Evolutionary conservation across 1,284 basidiomycete genomes (phyloP).

Genomic region (Coniophora puteana): DNA sequence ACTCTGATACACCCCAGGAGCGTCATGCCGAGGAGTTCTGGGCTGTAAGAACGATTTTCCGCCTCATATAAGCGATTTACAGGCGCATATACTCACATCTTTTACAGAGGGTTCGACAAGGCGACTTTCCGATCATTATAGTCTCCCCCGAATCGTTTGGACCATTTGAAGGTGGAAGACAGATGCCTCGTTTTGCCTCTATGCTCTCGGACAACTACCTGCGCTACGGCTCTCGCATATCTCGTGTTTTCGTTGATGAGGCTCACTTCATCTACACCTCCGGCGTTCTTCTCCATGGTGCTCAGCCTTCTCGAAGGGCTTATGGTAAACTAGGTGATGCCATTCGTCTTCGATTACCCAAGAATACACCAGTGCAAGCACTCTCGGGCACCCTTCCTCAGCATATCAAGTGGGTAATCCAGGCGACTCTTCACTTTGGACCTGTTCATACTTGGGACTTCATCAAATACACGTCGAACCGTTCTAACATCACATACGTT

Average conservation of each 20-base stretch:
- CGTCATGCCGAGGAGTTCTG: background rate
- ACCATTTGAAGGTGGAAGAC: slow-evolving; percentile 6
- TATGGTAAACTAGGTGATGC: slow-evolving; percentile 4
- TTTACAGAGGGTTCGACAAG: slow-evolving; percentile 1
- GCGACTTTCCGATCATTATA: slow-evolving; percentile 5
- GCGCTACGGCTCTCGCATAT: too few species aligned
- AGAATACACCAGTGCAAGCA: slow-evolving; percentile 1
- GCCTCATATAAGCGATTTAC: too few species aligned
- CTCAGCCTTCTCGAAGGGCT: slow-evolving; percentile 4
- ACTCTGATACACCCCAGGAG: slow-evolving; percentile 4
- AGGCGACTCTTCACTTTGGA: background rate
- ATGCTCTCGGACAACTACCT: too few species aligned
- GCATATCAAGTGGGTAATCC: slow-evolving; percentile 8
- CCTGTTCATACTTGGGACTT: background rate
- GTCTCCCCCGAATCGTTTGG: slow-evolving; percentile 9
- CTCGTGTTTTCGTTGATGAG: slow-evolving; percentile 7
- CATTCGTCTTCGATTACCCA: background rate
- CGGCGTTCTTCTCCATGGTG: slow-evolving; percentile 3
- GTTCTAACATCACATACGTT: slow-evolving; percentile 11
- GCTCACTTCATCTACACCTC: slow-evolving; percentile 8
- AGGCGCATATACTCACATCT: too few species aligned
- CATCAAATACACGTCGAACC: background rate
- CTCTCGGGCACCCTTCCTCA: slow-evolving; percentile 4
- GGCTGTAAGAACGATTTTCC: slow-evolving; percentile 1
- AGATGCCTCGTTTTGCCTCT: slow-evolving; percentile 6